A percentile compares a stretch with the other conserved stretches of the same genome.
Conservation (phyloP, 2,329 filamentous ascomycete genomes). For the Hymenotorrendiella dingleyae region DNA sequence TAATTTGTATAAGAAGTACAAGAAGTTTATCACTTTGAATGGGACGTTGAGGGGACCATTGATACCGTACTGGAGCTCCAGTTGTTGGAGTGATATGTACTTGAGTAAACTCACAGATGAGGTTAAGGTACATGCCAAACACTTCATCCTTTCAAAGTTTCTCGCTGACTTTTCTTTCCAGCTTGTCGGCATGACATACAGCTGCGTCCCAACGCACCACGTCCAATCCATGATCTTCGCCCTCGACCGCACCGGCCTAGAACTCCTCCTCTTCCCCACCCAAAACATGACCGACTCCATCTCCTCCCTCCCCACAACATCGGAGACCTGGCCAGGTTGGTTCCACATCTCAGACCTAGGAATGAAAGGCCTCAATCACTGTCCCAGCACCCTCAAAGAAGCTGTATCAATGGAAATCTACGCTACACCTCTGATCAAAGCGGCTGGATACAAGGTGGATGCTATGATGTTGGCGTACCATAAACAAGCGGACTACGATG, state of each 20-base stretch:
- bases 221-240: constrained; percentile 30
- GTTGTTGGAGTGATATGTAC: constrained; percentile 27
- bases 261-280: constrained; percentile 22
- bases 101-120: constrained; percentile 20
- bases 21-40: constrained; percentile 27
- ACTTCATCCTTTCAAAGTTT: background rate
- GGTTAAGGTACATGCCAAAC: constrained; percentile 19
- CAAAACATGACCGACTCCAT: constrained; percentile 4
- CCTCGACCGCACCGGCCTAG: constrained; percentile 21
- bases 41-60: constrained; percentile 28
- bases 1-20: constrained; percentile 25
- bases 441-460: constrained; percentile 24
- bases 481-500: constrained; percentile 11
- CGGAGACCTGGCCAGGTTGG: background rate
- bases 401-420: constrained; percentile 24
- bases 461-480: constrained; percentile 25
- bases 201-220: constrained; percentile 24
- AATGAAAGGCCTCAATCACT: constrained; percentile 22
- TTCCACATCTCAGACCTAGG: background rate
- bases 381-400: constrained; percentile 17
- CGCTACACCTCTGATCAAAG: constrained; percentile 17
- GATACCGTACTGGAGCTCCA: constrained; percentile 22
- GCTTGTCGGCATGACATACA: constrained; percentile 28
- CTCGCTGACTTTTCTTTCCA: constrained; percentile 10
- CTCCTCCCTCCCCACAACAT: background rate